These are phyloP conservation scores for Zhuliangozyma blackwelliae DNA, from an alignment of 1,139 yeast genomes.

Conservation along the genomic window DNA sequence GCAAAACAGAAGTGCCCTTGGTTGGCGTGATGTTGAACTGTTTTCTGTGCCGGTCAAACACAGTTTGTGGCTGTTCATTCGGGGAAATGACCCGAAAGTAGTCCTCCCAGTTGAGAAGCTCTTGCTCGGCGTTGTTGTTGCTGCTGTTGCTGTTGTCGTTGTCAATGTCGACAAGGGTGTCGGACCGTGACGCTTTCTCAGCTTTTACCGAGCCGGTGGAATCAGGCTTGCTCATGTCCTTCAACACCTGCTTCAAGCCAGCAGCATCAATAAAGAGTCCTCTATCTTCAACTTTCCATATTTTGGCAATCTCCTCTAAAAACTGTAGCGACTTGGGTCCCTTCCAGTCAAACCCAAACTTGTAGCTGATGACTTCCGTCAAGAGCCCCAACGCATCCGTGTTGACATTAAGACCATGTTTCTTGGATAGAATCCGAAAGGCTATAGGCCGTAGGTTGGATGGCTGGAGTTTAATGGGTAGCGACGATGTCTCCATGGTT, in stretches of 20 bases:
- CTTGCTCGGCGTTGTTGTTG: conserved; percentile 10
- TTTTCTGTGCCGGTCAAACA: conserved; percentile 61
- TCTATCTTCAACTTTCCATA: conserved; percentile 86
- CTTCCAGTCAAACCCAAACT: conserved; percentile 86
- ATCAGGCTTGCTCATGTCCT: conserved; percentile 27
- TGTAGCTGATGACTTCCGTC: conserved; percentile 68
- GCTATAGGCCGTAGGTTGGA: conserved; percentile 87
- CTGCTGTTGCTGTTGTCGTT: conserved; percentile 4
- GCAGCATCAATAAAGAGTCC: conserved; percentile 81
- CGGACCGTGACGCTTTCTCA: conserved; percentile 23
- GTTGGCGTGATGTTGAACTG: conserved; percentile 46
- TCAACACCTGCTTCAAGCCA: conserved; percentile 59
- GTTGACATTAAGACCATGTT: conserved; percentile 86
- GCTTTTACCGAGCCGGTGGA: conserved; percentile 3
- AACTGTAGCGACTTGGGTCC: conserved; percentile 61
- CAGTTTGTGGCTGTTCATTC: conserved; percentile 59
- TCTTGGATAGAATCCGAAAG: conserved; percentile 82
- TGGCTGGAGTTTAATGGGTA: conserved; percentile 76
- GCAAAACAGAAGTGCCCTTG: conserved; percentile 9
- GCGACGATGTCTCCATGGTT: conserved; percentile 13
- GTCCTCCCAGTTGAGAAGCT: conserved; percentile 59
- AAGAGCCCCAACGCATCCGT: conserved; percentile 74
- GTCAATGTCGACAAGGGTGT: conserved; percentile 29
- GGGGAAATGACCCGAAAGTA: conserved; percentile 67
- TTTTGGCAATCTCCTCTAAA: conserved; percentile 71